Percentiles rank a stretch among this genome's conserved stretches.
Evolutionary conservation across 805 yeast genomes (phyloP).

Genomic region (Starmerella gropengiesseri): DNA sequence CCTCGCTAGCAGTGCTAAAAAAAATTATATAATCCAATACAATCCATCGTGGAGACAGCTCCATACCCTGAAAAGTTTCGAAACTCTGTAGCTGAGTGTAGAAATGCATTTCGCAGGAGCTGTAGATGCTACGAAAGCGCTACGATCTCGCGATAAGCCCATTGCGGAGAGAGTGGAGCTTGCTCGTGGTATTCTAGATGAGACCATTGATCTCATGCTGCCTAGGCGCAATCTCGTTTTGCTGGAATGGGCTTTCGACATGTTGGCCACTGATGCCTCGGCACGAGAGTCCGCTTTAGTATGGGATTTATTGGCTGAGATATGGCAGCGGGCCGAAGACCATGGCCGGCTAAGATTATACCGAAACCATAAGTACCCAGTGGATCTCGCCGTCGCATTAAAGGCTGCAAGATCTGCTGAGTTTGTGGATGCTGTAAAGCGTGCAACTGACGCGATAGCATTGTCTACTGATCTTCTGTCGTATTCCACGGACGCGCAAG

Average conservation of each 20-base stretch:
- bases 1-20: background rate
- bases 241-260: constrained; percentile 31
- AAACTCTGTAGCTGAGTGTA: background rate
- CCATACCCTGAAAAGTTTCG: constrained; percentile 15
- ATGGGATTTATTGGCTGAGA: constrained; percentile 18
- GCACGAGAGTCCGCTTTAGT: constrained; percentile 14
- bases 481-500: constrained; percentile 11
- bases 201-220: constrained; percentile 21
- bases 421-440: background rate
- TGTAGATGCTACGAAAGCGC: constrained; percentile 26
- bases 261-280: constrained; percentile 18
- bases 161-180: constrained; percentile 19
- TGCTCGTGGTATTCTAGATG: constrained; percentile 22
- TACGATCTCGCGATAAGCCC: constrained; percentile 25
- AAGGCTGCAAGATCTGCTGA: background rate
- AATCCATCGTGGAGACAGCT: no score
- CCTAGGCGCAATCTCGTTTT: constrained; percentile 29
- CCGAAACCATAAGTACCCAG: constrained; percentile 14
- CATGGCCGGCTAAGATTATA: constrained; percentile 11
- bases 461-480: background rate
- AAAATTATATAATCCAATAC: constrained; percentile 17
- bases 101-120: constrained; percentile 9
- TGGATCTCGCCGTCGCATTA: constrained; percentile 5
- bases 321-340: constrained; percentile 13
- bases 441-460: background rate